Evolutionary conservation across 1,284 basidiomycete species (phyloP).

Genomic region (Retiboletus flavoniger): DNA sequence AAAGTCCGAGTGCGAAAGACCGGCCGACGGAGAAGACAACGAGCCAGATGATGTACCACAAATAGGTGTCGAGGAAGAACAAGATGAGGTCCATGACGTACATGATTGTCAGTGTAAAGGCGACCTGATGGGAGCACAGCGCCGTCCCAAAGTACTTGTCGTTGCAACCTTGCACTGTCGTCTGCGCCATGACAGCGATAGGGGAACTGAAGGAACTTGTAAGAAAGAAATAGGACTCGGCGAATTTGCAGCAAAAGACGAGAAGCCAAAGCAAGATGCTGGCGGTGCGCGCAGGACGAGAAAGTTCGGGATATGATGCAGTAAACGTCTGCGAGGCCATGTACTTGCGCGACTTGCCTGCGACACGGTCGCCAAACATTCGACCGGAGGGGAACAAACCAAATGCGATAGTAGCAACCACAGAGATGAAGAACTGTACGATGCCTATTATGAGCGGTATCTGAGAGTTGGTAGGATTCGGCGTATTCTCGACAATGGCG

Average conservation of each 20-base stretch:
- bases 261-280: conserved; percentile 87
- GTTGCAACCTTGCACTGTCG: conserved; percentile 81
- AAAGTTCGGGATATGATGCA: conserved; percentile 84
- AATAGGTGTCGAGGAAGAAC: conserved; percentile 97
- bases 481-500: conserved; percentile 69
- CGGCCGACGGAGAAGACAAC: conserved; percentile 90
- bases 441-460: conserved; percentile 84
- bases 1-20: conserved; percentile 86
- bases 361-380: conserved; percentile 94
- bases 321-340: conserved; percentile 97
- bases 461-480: conserved; percentile 44
- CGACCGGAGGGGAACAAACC: conserved; percentile 86
- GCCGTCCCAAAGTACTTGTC: conserved; percentile 79
- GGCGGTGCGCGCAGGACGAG: conserved; percentile 65
- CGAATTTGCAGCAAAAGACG: conserved; percentile 90
- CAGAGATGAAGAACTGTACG: conserved; percentile 87
- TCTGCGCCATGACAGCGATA: conserved; percentile 88
- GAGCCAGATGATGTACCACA: conserved; percentile 97
- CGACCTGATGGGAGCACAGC: conserved; percentile 85
- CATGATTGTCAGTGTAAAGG: conserved; percentile 92
- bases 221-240: conserved; percentile 95
- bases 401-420: conserved; percentile 77
- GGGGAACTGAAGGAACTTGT: conserved; percentile 90
- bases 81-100: conserved; percentile 93
- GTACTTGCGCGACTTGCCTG: conserved; percentile 91